Evolutionary conservation across 192 early-diverging fungal species (phyloP).

Genomic region (Rhizoclosmatium globosum): DNA sequence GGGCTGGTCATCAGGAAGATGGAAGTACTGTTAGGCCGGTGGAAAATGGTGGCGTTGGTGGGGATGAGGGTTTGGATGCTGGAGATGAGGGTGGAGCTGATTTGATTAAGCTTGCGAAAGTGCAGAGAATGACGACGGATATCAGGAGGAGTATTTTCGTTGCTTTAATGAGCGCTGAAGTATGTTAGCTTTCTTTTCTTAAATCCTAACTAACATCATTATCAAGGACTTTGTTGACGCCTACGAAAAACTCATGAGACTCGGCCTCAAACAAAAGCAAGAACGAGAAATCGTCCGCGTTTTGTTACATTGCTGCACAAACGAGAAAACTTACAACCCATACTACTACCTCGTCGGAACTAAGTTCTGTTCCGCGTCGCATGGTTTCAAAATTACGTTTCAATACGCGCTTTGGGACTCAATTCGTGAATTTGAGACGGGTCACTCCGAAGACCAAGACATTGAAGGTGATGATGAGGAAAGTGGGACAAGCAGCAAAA

Average conservation of each 20-base stretch:
- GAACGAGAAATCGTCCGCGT: constrained; percentile 95
- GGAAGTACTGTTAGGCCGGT: constrained; percentile 18
- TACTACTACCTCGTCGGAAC: constrained; percentile 90
- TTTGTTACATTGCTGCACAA: constrained; percentile 86
- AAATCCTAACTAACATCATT: not conserved
- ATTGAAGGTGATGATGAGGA: constrained; percentile 74
- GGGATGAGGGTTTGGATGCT: not conserved
- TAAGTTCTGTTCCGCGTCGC: constrained; percentile 77
- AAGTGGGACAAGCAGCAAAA: constrained; percentile 45
- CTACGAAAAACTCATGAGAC: constrained; percentile 83
- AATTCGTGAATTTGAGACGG: constrained; percentile 68
- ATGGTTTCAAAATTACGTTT: constrained; percentile 88
- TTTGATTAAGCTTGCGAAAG: constrained; percentile 79
- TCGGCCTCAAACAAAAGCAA: constrained; percentile 90
- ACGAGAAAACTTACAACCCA: constrained; percentile 91
- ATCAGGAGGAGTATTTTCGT: constrained; percentile 92
- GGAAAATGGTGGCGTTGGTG: constrained; percentile 4
- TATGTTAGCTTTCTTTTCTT: constrained; percentile 34
- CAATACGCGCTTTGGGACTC: constrained; percentile 97
- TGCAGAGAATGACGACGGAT: constrained; percentile 98
- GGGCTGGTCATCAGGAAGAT: constrained; percentile 79
- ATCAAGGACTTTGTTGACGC: constrained; percentile 89
- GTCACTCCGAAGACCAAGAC: constrained; percentile 70
- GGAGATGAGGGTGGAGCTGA: constrained; percentile 49
- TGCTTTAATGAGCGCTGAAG: constrained; percentile 88